A percentile compares a stretch with the other conserved stretches of the same genome.
These are phyloP conservation scores for Colletotrichum orbiculare DNA, from an alignment of 2,329 filamentous ascomycete genomes.

Conservation along the genomic window DNA sequence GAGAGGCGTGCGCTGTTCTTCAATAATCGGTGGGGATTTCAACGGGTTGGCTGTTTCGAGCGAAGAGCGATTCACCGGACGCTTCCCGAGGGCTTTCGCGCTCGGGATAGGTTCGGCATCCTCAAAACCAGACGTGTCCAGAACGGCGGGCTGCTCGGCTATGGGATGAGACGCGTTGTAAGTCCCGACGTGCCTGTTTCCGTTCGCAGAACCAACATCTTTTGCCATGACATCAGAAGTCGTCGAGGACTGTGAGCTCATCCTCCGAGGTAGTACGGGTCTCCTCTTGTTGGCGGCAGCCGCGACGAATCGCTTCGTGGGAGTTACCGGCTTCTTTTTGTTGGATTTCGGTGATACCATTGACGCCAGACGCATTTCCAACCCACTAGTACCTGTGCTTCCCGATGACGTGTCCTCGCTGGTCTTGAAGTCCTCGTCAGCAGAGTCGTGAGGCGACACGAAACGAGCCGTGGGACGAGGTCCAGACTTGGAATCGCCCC, in stretches of 20 bases:
- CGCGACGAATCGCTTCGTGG: conserved; percentile 56
- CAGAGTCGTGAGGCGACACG: conserved; percentile 63
- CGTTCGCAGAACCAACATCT: conserved; percentile 43
- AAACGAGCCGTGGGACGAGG: conserved; percentile 72
- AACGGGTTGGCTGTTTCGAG: conserved; percentile 13
- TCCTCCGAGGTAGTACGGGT: conserved; percentile 56
- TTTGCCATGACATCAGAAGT: conserved; percentile 47
- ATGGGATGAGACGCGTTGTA: conserved; percentile 43
- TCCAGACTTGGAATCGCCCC: conserved; percentile 63
- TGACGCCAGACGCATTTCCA: conserved; percentile 43
- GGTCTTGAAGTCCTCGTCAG: conserved; percentile 51
- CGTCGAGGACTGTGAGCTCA: conserved; percentile 59
- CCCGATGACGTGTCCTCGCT: conserved; percentile 53
- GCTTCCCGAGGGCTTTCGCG: conserved; percentile 62
- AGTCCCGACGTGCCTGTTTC: conserved; percentile 40
- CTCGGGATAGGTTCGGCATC: conserved; percentile 42
- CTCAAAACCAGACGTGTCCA: conserved; percentile 17
- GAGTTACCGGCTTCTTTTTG: conserved; percentile 42
- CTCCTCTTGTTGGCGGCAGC: conserved; percentile 57
- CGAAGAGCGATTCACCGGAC: conserved; percentile 44
- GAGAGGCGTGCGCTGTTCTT: conserved; percentile 21
- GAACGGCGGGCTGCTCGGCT: conserved; percentile 40
- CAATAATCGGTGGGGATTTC: conserved; percentile 18
- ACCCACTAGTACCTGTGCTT: conserved; percentile 49
- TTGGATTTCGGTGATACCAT: conserved; percentile 40